These are phyloP conservation scores for Grosmannia serpens DNA, from an alignment of 2,329 filamentous ascomycete species.

Conservation along the genomic window DNA sequence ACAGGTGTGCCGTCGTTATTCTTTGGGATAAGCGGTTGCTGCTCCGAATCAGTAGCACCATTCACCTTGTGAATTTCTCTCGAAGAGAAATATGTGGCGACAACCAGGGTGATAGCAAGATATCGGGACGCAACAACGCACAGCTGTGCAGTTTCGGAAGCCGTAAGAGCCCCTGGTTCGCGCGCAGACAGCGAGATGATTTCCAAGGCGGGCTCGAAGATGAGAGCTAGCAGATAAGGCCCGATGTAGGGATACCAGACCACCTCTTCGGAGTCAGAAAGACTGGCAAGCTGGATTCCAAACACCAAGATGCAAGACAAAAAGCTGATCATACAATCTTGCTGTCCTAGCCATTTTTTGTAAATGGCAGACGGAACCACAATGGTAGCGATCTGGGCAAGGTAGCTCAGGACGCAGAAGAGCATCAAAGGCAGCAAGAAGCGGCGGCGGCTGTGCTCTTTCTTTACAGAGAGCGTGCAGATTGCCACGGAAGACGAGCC, in stretches of 20 bases:
- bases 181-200: conserved; percentile 15
- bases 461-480: conserved; percentile 33
- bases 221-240: conserved; percentile 46
- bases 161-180: conserved; percentile 2
- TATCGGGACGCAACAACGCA: conserved; percentile 22
- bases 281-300: conserved; percentile 43
- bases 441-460: conserved; percentile 27
- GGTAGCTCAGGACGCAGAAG: conserved; percentile 32
- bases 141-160: conserved; percentile 18
- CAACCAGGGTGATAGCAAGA: conserved; percentile 21
- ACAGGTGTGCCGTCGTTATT: conserved; percentile 15
- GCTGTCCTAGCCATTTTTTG: conserved; percentile 29
- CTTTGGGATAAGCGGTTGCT: conserved; percentile 43
- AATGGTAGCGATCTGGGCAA: conserved; percentile 32
- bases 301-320: conserved; percentile 55
- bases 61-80: conserved; percentile 9
- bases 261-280: conserved; percentile 37
- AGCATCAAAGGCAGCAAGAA: conserved; percentile 32
- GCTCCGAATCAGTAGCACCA: conserved; percentile 21
- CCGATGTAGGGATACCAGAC: conserved; percentile 55
- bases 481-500: conserved; percentile 36
- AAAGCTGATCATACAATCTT: conserved; percentile 42
- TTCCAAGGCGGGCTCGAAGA: conserved; percentile 39
- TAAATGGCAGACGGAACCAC: conserved; percentile 22
- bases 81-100: conserved; percentile 20